Conservation (phyloP, 2,329 filamentous ascomycete genomes). For the Talaromyces rugulosus region DNA sequence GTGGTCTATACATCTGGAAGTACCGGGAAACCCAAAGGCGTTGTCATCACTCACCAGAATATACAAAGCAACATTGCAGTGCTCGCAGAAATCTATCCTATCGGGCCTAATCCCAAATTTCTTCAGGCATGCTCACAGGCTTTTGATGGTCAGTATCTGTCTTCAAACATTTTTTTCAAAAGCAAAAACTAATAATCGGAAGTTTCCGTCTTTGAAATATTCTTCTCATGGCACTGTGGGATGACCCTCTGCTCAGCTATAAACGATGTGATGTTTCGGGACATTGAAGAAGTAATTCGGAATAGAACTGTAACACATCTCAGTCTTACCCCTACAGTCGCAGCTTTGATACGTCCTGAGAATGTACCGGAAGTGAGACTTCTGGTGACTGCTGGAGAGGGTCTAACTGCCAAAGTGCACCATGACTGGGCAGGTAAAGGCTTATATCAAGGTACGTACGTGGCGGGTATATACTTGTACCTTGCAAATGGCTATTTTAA, state of each 20-base stretch:
- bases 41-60: conserved; percentile 71
- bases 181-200: conserved; percentile 14
- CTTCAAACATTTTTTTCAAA: not conserved
- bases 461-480: not conserved
- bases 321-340: conserved; percentile 81
- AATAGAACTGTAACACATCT: conserved; percentile 68
- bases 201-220: conserved; percentile 86
- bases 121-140: conserved; percentile 80
- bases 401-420: conserved; percentile 68
- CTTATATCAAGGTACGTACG: conserved; percentile 64
- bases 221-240: conserved; percentile 74
- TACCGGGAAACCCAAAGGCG: conserved; percentile 75
- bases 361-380: conserved; percentile 70
- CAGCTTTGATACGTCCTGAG: conserved; percentile 64
- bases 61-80: conserved; percentile 70
- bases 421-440: conserved; percentile 62
- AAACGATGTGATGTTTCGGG: conserved; percentile 69
- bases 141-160: conserved; percentile 56
- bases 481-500: conserved; percentile 4
- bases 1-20: conserved; percentile 81
- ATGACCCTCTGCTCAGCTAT: conserved; percentile 73
- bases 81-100: conserved; percentile 64
- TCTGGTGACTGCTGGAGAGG: conserved; percentile 76
- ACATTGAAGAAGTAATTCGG: conserved; percentile 66
- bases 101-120: conserved; percentile 52